Evolutionary conservation across 768 basidiomycete genomes (phyloP).

Genomic region (Psilocybe sp.): DNA sequence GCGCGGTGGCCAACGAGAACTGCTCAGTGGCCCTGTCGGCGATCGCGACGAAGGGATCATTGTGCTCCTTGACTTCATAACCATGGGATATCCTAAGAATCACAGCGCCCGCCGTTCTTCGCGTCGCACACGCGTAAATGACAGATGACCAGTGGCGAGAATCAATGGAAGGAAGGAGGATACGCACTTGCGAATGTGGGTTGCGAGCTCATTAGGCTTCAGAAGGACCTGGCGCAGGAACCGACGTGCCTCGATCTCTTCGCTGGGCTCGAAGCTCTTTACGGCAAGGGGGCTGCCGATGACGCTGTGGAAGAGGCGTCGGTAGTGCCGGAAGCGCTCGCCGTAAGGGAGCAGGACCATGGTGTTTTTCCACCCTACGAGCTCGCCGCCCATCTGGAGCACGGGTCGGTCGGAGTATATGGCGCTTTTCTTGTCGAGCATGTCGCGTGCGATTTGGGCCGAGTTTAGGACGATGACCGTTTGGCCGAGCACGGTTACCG

Average conservation of each 20-base stretch:
- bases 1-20: slow-evolving; percentile 50
- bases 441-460: slow-evolving; percentile 45
- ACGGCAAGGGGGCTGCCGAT: slow-evolving; percentile 44
- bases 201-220: slow-evolving; percentile 43
- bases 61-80: slow-evolving; percentile 46
- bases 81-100: slow-evolving; percentile 53
- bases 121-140: not conserved
- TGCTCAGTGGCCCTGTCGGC: slow-evolving; percentile 54
- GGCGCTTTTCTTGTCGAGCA: slow-evolving; percentile 66
- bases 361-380: slow-evolving; percentile 57
- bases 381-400: slow-evolving; percentile 51
- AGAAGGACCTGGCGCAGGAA: slow-evolving; percentile 46
- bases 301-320: slow-evolving; percentile 48
- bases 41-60: slow-evolving; percentile 50
- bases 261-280: slow-evolving; percentile 38
- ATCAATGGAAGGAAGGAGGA: slow-evolving; percentile 2
- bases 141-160: slow-evolving; percentile 1
- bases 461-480: slow-evolving; percentile 57
- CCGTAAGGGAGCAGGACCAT: slow-evolving; percentile 56
- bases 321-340: slow-evolving; percentile 52
- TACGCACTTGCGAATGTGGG: slow-evolving; percentile 47
- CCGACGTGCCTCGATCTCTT: slow-evolving; percentile 44
- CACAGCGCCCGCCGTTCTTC: slow-evolving; percentile 49
- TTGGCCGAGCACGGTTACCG: slow-evolving; percentile 58
- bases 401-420: slow-evolving; percentile 68